Percentiles rank a stretch among this genome's conserved stretches.
These are phyloP conservation scores for Lithospermum erythrorhizon DNA, from an alignment of 257 asterid species.

Conservation along the genomic window DNA sequence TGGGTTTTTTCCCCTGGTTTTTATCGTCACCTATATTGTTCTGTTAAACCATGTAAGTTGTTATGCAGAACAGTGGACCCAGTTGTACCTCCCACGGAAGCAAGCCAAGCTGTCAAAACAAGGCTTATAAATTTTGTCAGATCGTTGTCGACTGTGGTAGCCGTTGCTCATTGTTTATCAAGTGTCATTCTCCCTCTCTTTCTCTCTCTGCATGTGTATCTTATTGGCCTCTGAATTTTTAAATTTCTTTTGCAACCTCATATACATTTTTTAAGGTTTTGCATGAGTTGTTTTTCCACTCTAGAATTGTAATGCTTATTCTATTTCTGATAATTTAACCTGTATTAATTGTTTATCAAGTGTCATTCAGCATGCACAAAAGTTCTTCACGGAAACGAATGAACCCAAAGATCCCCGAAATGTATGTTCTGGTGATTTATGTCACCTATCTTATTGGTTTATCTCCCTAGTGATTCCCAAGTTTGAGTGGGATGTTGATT, in stretches of 20 bases:
- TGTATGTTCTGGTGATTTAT: constrained; percentile 41
- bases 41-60: constrained; percentile 1
- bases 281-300: not conserved
- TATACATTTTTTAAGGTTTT: not conserved
- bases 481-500: not conserved
- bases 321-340: constrained; percentile 10
- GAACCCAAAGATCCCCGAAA: constrained; percentile 63
- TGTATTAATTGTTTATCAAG: constrained; percentile 38
- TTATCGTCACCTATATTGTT: not conserved
- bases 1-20: too few relatives aligned
- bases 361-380: constrained; percentile 77
- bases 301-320: constrained; percentile 5
- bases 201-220: constrained; percentile 4
- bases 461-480: constrained; percentile 6
- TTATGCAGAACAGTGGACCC: constrained; percentile 81
- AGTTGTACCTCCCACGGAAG: constrained; percentile 67
- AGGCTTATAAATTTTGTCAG: constrained; percentile 76
- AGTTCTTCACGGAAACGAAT: constrained; percentile 66
- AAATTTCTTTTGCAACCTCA: not conserved
- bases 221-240: not conserved
- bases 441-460: constrained; percentile 7
- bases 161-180: constrained; percentile 83
- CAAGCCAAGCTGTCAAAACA: constrained; percentile 72
- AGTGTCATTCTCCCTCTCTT: constrained; percentile 34
- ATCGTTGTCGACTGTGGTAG: constrained; percentile 83